Evolutionary conservation across 148 eudicot species (phyloP).

Genomic region (Mesembryanthemum crystallinum): DNA sequence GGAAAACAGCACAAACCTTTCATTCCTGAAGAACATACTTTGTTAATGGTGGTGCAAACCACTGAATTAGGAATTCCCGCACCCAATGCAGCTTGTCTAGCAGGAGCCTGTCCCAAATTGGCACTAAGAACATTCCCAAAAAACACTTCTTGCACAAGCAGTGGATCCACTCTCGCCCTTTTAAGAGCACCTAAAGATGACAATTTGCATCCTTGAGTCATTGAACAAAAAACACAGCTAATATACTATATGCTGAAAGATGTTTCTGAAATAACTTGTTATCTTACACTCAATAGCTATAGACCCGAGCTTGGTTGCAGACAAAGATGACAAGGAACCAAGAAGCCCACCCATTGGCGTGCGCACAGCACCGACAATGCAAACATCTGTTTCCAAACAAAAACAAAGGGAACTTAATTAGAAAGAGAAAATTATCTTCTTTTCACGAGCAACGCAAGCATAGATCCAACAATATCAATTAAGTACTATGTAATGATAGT

Average conservation of each 20-base stretch:
- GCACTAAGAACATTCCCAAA: slow-evolving; percentile 97
- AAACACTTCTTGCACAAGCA: slow-evolving; percentile 82
- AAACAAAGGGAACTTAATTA: not conserved
- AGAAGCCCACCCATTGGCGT: slow-evolving; percentile 90
- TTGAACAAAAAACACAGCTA: not conserved
- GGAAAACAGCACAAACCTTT: slow-evolving; percentile 55
- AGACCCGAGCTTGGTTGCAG: slow-evolving; percentile 95
- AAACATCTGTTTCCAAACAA: slow-evolving; percentile 60
- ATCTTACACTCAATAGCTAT: slow-evolving; percentile 68
- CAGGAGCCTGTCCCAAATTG: slow-evolving; percentile 98
- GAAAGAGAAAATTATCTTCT: not conserved
- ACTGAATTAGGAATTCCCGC: slow-evolving; percentile 89
- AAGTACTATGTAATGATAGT: not conserved
- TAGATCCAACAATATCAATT: not conserved
- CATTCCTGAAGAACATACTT: slow-evolving; percentile 95
- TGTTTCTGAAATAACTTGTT: not conserved
- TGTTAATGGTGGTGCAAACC: slow-evolving; percentile 86
- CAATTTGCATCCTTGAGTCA: slow-evolving; percentile 3
- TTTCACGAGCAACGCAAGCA: not conserved
- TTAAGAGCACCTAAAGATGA: slow-evolving; percentile 64
- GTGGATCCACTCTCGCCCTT: slow-evolving; percentile 75
- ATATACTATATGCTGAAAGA: not conserved
- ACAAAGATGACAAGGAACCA: slow-evolving; percentile 78
- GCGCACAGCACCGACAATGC: slow-evolving; percentile 87
- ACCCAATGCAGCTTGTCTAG: slow-evolving; percentile 93